These are phyloP conservation scores for Ophidiomyces ophidiicola DNA, from an alignment of 2,329 filamentous ascomycete species.

Conservation along the genomic window DNA sequence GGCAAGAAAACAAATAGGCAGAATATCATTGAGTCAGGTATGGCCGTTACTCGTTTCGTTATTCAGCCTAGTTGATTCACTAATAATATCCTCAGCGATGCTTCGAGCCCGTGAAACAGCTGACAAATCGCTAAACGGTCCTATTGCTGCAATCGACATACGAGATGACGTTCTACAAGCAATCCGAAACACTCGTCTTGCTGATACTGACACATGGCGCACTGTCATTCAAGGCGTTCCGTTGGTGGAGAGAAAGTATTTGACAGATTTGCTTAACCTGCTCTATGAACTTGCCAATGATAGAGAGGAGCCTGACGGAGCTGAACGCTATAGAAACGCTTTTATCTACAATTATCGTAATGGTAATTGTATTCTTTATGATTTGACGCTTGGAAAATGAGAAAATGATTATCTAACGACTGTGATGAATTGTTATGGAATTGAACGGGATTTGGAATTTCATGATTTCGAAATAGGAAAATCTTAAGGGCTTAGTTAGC, in stretches of 20 bases:
- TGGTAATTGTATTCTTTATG: slow-evolving; percentile 73
- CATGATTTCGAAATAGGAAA: background rate
- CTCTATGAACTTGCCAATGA: slow-evolving; percentile 50
- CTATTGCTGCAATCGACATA: slow-evolving; percentile 78
- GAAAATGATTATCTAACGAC: slow-evolving; percentile 15
- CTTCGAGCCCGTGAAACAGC: slow-evolving; percentile 49
- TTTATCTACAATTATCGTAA: slow-evolving; percentile 91
- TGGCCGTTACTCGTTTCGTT: slow-evolving; percentile 28
- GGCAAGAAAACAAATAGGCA: slow-evolving; percentile 87
- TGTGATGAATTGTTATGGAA: slow-evolving; percentile 7
- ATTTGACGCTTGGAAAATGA: slow-evolving; percentile 42
- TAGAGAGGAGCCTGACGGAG: slow-evolving; percentile 32
- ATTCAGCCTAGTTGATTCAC: background rate
- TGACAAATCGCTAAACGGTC: slow-evolving; percentile 59
- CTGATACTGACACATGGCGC: slow-evolving; percentile 74
- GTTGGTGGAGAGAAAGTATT: slow-evolving; percentile 66
- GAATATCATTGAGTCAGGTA: slow-evolving; percentile 71
- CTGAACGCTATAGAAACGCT: slow-evolving; percentile 51
- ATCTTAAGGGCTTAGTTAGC: background rate
- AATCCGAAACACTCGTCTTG: slow-evolving; percentile 60
- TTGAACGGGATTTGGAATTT: background rate
- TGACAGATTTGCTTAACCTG: slow-evolving; percentile 69
- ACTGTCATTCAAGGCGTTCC: slow-evolving; percentile 65
- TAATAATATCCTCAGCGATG: slow-evolving; percentile 33
- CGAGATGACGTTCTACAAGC: slow-evolving; percentile 69